Evolutionary conservation across 2,329 filamentous ascomycete genomes (phyloP).

Genomic region (Hirsutella thompsonii): DNA sequence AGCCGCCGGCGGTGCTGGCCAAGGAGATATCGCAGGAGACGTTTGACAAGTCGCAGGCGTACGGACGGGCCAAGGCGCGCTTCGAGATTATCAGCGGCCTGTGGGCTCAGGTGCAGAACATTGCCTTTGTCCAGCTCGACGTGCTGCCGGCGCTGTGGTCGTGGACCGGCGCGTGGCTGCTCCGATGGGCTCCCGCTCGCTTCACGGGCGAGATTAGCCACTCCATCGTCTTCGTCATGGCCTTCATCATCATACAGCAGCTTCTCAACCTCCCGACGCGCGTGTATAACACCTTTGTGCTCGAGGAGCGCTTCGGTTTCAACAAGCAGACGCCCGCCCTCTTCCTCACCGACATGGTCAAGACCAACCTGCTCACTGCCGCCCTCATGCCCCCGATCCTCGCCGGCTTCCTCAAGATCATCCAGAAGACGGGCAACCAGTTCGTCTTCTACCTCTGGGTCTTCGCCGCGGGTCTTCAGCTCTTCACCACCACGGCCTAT

Average conservation of each 20-base stretch:
- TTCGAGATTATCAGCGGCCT: slow-evolving; percentile 72
- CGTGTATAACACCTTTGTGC: slow-evolving; percentile 88
- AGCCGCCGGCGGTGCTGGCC: slow-evolving; percentile 73
- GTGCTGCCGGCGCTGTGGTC: slow-evolving; percentile 85
- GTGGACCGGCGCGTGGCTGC: slow-evolving; percentile 61
- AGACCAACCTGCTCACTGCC: slow-evolving; percentile 72
- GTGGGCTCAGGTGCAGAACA: slow-evolving; percentile 77
- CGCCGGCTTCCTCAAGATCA: slow-evolving; percentile 83
- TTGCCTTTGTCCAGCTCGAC: slow-evolving; percentile 82
- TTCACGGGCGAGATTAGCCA: slow-evolving; percentile 91
- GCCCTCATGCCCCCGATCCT: slow-evolving; percentile 78
- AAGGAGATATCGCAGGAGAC: slow-evolving; percentile 81
- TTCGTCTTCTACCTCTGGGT: slow-evolving; percentile 99
- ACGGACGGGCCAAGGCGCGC: slow-evolving; percentile 89
- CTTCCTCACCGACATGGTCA: slow-evolving; percentile 83
- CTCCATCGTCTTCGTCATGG: slow-evolving; percentile 82
- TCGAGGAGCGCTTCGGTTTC: slow-evolving; percentile 96
- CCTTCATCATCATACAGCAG: slow-evolving; percentile 73
- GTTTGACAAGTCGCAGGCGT: slow-evolving; percentile 91
- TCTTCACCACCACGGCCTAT: slow-evolving; percentile 94
- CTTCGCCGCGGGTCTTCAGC: slow-evolving; percentile 77
- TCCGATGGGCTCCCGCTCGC: slow-evolving; percentile 59
- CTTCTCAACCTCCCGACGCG: slow-evolving; percentile 65
- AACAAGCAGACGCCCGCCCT: slow-evolving; percentile 92
- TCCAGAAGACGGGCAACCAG: slow-evolving; percentile 81